Conservation (phyloP, 2,329 filamentous ascomycete genomes). For the Parasarocladium wereldwijsianum region DNA sequence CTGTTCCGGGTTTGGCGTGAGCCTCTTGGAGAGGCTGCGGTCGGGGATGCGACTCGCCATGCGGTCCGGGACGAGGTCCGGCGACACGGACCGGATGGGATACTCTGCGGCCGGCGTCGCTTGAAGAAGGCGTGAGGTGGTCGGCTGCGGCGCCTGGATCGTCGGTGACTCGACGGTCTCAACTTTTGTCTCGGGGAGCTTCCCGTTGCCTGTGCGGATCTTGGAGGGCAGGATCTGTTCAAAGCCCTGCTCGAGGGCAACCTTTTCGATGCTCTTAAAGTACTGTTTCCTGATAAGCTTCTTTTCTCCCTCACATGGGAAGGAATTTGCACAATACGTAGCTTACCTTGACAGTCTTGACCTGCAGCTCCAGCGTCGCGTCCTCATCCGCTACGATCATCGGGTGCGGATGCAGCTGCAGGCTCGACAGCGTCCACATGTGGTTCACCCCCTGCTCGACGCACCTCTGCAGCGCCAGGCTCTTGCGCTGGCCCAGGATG, state of each 20-base stretch:
- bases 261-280: constrained; percentile 57
- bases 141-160: constrained; percentile 38
- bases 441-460: constrained; percentile 75
- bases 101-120: constrained; percentile 40
- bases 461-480: constrained; percentile 63
- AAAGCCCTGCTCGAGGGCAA: constrained; percentile 41
- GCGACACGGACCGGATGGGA: constrained; percentile 38
- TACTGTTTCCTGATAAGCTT: constrained; percentile 26
- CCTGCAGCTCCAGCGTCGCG: constrained; percentile 56
- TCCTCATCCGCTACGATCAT: constrained; percentile 78
- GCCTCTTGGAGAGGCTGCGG: constrained; percentile 25
- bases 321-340: not conserved
- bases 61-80: constrained; percentile 46
- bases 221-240: constrained; percentile 42
- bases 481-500: constrained; percentile 69
- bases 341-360: constrained; percentile 53
- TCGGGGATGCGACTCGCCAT: constrained; percentile 44
- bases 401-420: constrained; percentile 69
- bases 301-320: not conserved
- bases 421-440: constrained; percentile 76
- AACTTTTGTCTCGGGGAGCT: constrained; percentile 23
- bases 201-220: constrained; percentile 35
- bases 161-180: constrained; percentile 28
- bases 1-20: constrained; percentile 34
- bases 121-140: constrained; percentile 38